Evolutionary conservation across 208 protist species (phyloP).

Genomic region (Trypanosoma grayi): DNA sequence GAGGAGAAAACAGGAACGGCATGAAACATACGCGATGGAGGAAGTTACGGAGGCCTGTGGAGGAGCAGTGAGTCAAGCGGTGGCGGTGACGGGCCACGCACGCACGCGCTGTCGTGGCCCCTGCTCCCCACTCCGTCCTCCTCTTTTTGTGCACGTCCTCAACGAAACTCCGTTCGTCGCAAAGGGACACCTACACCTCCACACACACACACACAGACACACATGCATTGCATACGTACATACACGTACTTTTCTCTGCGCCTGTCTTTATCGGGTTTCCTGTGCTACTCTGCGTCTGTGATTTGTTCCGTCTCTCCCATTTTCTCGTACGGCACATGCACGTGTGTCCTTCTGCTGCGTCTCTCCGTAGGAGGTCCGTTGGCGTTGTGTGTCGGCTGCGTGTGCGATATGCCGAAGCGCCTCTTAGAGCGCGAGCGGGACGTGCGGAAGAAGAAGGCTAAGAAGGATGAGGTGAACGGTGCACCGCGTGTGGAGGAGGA

Average conservation of each 20-base stretch:
- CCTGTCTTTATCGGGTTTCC: too few species aligned
- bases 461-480: not conserved
- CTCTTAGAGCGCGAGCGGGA: not conserved
- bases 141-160: conserved; percentile 3
- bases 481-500: not conserved
- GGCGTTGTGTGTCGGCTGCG: not conserved
- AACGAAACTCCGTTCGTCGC: conserved; percentile 1
- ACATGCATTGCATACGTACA: not conserved
- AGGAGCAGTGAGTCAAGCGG: too few species aligned
- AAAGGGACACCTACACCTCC: too few species aligned
- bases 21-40: too few species aligned
- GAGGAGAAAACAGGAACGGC: too few species aligned
- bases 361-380: not conserved
- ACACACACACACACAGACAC: conserved; percentile 9
- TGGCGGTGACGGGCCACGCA: too few species aligned
- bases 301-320: too few species aligned
- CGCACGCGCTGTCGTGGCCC: not conserved
- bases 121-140: conserved; percentile 1
- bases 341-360: not conserved
- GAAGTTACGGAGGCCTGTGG: too few species aligned
- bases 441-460: not conserved
- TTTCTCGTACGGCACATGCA: too few species aligned
- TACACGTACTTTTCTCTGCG: not conserved
- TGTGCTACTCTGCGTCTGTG: too few species aligned
- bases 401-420: conserved; percentile 9